These are phyloP conservation scores for Tremellales sp. DNA, from an alignment of 1,284 basidiomycete genomes.

Conservation along the genomic window DNA sequence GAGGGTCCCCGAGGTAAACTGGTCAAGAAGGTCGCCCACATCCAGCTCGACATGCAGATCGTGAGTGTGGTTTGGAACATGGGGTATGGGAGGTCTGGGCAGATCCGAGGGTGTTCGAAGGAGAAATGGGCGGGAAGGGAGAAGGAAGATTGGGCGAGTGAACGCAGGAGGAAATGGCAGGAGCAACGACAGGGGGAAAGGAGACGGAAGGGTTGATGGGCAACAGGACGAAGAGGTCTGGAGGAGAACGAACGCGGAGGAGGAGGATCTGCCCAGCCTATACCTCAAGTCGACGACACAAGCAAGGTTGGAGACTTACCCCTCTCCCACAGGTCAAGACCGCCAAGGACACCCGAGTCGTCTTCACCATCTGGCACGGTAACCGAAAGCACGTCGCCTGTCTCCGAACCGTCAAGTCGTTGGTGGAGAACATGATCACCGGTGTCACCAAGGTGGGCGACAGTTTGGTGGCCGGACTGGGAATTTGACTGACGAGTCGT, in stretches of 20 bases:
- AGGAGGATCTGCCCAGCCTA: neutral
- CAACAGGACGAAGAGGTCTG: neutral
- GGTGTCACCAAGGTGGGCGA: slow-evolving; percentile 82
- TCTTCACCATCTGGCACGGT: slow-evolving; percentile 96
- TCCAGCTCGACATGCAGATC: slow-evolving; percentile 93
- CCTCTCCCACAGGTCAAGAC: slow-evolving; percentile 45
- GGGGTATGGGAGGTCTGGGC: neutral
- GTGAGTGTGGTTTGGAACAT: slow-evolving; percentile 50
- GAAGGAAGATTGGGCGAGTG: neutral
- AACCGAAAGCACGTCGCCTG: slow-evolving; percentile 98
- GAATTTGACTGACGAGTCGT: neutral
- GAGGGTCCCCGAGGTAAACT: slow-evolving; percentile 85
- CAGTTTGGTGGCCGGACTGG: neutral
- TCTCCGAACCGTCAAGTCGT: slow-evolving; percentile 89
- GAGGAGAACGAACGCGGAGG: neutral
- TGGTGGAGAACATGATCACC: slow-evolving; percentile 96
- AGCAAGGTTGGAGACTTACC: slow-evolving; percentile 1
- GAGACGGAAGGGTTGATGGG: neutral
- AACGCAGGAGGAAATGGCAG: neutral
- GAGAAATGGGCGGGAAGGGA: neutral
- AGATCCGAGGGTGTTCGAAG: neutral
- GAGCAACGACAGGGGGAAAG: neutral
- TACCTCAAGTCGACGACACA: neutral
- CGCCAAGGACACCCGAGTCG: slow-evolving; percentile 64
- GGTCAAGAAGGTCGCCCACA: slow-evolving; percentile 87